A percentile compares a stretch with the other conserved stretches of the same genome.
Conservation (phyloP, 108 stramenopile species). For the Fragilaria crotonensis region DNA sequence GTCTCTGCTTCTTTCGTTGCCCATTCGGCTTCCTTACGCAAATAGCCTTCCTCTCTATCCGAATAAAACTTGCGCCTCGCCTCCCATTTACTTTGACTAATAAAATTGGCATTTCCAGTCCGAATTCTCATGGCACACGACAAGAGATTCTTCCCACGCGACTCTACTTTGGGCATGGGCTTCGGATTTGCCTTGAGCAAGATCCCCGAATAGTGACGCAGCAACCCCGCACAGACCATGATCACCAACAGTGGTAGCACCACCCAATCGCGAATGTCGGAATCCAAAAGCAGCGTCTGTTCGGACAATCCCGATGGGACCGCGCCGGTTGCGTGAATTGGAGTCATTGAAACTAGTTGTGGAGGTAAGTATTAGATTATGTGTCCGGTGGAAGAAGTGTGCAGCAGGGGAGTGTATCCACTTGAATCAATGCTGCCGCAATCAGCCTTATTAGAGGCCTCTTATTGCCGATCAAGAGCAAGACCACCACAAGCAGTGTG, state of each 20-base stretch:
- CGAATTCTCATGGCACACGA: conserved; percentile 25
- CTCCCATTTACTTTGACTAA: conserved; percentile 38
- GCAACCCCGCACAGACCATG: conserved; percentile 67
- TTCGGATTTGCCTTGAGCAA: conserved; percentile 50
- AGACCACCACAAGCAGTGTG: too few species aligned
- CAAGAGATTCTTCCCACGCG: conserved; percentile 30
- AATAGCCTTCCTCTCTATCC: conserved; percentile 6
- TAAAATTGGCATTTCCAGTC: conserved; percentile 46
- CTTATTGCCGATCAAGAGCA: too few species aligned
- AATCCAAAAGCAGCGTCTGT: conserved; percentile 62
- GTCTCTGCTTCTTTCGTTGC: conserved; percentile 29
- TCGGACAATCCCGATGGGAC: conserved; percentile 5
- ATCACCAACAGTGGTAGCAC: conserved; percentile 77
- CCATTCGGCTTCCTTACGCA: conserved; percentile 29
- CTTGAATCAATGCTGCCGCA: too few species aligned
- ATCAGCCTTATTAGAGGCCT: too few species aligned
- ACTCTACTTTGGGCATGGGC: conserved; percentile 14
- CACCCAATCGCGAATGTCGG: conserved; percentile 76
- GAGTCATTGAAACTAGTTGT: too few species aligned
- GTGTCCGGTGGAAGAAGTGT: too few species aligned
- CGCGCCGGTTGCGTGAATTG: background rate
- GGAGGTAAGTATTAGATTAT: too few species aligned
- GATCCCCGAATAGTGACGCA: conserved; percentile 48
- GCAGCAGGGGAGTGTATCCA: too few species aligned
- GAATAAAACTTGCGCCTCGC: conserved; percentile 17